phyloP scores from a whole-genome alignment of 2,329 filamentous ascomycete species.

The Rutstroemia sp. region DNA sequence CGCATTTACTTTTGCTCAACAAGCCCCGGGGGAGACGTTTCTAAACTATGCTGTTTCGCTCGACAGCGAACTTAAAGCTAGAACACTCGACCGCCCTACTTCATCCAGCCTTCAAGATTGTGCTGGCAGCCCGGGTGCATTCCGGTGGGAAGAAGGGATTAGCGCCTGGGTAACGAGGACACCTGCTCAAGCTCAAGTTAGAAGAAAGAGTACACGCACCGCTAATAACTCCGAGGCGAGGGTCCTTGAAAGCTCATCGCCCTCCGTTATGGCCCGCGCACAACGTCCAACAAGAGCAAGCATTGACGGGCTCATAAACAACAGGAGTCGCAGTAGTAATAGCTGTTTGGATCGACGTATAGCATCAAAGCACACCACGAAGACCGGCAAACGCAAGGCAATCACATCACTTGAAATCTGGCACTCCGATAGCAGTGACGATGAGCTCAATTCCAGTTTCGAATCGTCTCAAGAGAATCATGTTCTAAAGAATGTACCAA shows the following conservation, averaged over 20 bases:
- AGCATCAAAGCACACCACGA: conserved; percentile 6
- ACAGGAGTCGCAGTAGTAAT: background rate
- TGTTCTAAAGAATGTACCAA: conserved; percentile 16
- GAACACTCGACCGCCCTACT: background rate
- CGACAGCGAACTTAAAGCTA: conserved; percentile 11
- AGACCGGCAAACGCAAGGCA: background rate
- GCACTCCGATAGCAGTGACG: conserved; percentile 25
- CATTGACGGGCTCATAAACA: background rate
- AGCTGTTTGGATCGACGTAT: background rate
- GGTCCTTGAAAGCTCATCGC: conserved; percentile 16
- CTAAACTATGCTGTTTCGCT: conserved; percentile 26
- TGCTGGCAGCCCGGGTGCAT: conserved; percentile 20
- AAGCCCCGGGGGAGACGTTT: conserved; percentile 22
- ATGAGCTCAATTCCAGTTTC: conserved; percentile 23
- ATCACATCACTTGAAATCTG: background rate
- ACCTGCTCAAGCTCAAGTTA: conserved; percentile 27
- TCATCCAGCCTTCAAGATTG: conserved; percentile 10
- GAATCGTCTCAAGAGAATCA: conserved; percentile 13
- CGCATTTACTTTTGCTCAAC: conserved; percentile 28
- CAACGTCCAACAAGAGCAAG: background rate
- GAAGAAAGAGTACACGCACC: conserved; percentile 2
- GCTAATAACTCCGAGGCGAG: background rate
- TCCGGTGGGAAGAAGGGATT: conserved; percentile 49
- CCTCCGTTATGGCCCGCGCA: conserved; percentile 7
- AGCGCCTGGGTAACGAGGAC: conserved; percentile 48